Conservation (phyloP, 1,284 basidiomycete genomes). For the Phaffia rhodozyma region DNA sequence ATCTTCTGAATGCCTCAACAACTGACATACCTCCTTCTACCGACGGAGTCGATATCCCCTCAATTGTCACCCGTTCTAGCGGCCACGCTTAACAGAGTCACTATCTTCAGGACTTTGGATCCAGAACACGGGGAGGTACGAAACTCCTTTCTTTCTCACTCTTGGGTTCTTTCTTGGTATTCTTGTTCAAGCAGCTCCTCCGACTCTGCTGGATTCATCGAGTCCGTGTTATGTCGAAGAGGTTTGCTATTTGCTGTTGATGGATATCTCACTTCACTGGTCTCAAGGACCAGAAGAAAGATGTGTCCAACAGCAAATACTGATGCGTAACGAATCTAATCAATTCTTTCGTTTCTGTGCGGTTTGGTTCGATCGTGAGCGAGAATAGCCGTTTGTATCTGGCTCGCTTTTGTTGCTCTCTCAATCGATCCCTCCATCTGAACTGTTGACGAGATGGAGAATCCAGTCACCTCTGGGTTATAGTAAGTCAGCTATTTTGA, state of each 20-base stretch:
- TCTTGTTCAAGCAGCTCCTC: not conserved
- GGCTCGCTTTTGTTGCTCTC: constrained; percentile 1
- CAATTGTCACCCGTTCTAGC: not conserved
- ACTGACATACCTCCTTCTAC: not conserved
- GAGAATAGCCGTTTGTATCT: constrained; percentile 3
- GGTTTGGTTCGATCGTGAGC: no score
- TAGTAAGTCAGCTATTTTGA: not conserved
- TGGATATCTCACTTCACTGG: no score
- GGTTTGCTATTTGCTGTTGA: no score
- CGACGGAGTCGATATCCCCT: not conserved
- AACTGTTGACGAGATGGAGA: not conserved
- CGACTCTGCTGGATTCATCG: no score
- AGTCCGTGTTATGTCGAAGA: no score
- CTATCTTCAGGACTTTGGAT: constrained; percentile 6
- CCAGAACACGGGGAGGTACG: constrained; percentile 7
- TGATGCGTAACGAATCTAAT: no score
- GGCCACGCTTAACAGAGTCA: not conserved
- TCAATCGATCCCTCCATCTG: not conserved
- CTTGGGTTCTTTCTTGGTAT: not conserved
- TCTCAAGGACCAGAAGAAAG: no score
- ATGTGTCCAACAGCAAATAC: no score
- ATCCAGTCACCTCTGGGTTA: constrained; percentile 1
- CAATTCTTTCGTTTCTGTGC: no score
- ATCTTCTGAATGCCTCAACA: not conserved
- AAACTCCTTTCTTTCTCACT: not conserved